phyloP scores from a whole-genome alignment of 2,329 filamentous ascomycete species.

The Penicillium sp. region DNA sequence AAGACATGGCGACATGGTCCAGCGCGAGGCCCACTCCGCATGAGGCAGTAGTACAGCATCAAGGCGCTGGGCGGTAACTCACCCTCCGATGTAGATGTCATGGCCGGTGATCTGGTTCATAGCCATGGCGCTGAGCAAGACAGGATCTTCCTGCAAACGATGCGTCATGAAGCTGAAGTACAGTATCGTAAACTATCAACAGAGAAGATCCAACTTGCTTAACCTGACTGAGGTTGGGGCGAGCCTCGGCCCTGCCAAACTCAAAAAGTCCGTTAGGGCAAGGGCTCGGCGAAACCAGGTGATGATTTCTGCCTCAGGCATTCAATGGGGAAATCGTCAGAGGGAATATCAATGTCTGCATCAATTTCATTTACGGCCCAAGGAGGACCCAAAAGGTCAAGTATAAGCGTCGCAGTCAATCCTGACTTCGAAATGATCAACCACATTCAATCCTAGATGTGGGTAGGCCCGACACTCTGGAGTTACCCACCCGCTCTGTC shows the following conservation, averaged over 20 bases:
- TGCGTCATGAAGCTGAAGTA: not conserved
- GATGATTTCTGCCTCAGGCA: constrained; percentile 1
- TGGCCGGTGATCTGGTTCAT: constrained; percentile 67
- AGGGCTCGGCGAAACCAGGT: constrained; percentile 13
- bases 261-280: constrained; percentile 16
- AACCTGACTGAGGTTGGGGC: constrained; percentile 2
- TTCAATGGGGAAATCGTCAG: not conserved
- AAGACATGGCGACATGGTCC: constrained; percentile 5
- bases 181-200: not conserved
- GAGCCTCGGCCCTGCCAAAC: constrained; percentile 14
- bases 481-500: constrained; percentile 9
- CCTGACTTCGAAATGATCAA: not conserved
- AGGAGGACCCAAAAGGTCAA: not conserved
- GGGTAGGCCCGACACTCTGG: constrained; percentile 5
- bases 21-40: constrained; percentile 4
- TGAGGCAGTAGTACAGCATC: not conserved
- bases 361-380: not conserved
- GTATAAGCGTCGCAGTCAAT: not conserved
- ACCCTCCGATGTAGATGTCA: constrained; percentile 79
- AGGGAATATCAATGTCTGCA: not conserved
- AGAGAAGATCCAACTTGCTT: not conserved
- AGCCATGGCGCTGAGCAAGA: constrained; percentile 27
- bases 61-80: constrained; percentile 25
- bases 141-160: not conserved
- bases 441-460: not conserved